Evolutionary conservation across 208 protist species (phyloP), one percentile per base, ranked within the genome.

Genomic region (Angomonas deanei): DNA sequence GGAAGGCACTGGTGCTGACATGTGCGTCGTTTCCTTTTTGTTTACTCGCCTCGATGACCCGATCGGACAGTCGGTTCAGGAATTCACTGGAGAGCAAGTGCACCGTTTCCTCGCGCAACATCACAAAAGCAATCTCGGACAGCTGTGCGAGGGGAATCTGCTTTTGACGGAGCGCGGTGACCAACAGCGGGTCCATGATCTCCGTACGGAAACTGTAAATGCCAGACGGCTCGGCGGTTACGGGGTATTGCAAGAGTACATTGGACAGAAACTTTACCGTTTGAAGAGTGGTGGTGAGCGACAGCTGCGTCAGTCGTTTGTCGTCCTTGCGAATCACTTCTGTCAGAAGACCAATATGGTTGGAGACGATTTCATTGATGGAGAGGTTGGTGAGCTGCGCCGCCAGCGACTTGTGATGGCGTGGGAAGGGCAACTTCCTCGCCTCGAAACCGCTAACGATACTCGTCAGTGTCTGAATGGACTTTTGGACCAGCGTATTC

Each of bases 51-150:
- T 50, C 54, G 42, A 61, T 64, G 15, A 76, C 62, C n/a, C 61
- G 69, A n/a, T 33, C 61, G 46, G 82, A 60, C n/a, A 94, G 61
- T 27, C 67, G 52, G 28, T 68, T 42, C 47, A 76, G 68, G n/a
- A 86, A 50, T 23, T 66, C 53, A 0, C 28, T 31, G 10, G 87
- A 86, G 19, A 94, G 57, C 64, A 81, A 76, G 66, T 91, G 84
- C 48, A 91, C 82, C 17, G 82, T 88, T 15, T 75, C 67, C 13
- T 66, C 66, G 13, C 75, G 68, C 36, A 80, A 91, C 79, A 88
- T 89, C 17, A 94, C 82, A 10, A 81, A 75, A 4, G 82, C 80
- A 11, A 91, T 73, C 50, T 94, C 87, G 15, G 72, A 74, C 48
- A 94, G 53, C 31, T 42, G 53, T 74, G 21, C 88, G 81, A 34